phyloP scores from a whole-genome alignment of 305 asterid species.

The Stenogyne calaminthoides region DNA sequence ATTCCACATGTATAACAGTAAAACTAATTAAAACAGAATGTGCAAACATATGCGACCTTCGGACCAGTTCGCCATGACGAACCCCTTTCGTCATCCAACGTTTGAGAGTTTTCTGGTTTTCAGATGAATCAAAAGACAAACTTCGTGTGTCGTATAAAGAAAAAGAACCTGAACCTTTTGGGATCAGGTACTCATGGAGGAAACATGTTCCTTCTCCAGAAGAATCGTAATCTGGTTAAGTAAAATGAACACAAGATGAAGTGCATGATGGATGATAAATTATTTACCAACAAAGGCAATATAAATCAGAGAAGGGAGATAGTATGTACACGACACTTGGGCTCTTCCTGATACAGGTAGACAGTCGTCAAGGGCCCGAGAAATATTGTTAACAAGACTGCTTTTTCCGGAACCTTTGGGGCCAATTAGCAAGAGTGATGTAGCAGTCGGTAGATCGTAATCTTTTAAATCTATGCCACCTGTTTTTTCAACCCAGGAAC shows the following conservation, averaged over 20 bases:
- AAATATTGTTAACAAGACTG: slow-evolving; percentile 74
- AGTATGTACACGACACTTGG: slow-evolving; percentile 66
- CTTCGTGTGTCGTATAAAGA: slow-evolving; percentile 75
- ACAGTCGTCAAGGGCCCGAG: slow-evolving; percentile 49
- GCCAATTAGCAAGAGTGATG: slow-evolving; percentile 68
- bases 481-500: slow-evolving; percentile 61
- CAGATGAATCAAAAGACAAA: slow-evolving; percentile 48
- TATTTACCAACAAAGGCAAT: neutral
- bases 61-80: slow-evolving; percentile 57
- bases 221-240: slow-evolving; percentile 50
- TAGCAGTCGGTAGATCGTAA: slow-evolving; percentile 46
- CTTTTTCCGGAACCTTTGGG: slow-evolving; percentile 86
- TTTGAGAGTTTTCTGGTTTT: slow-evolving; percentile 46
- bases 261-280: neutral
- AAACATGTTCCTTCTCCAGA: slow-evolving; percentile 66
- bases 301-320: neutral
- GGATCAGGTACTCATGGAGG: slow-evolving; percentile 60
- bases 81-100: slow-evolving; percentile 76
- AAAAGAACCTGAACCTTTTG: slow-evolving; percentile 59
- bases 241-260: slow-evolving; percentile 9
- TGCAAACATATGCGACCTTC: slow-evolving; percentile 43
- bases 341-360: slow-evolving; percentile 61
- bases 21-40: neutral
- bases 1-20: slow-evolving; percentile 2
- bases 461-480: slow-evolving; percentile 34